Conservation (phyloP, 768 basidiomycete genomes). For the Collybiopsis luxurians region DNA sequence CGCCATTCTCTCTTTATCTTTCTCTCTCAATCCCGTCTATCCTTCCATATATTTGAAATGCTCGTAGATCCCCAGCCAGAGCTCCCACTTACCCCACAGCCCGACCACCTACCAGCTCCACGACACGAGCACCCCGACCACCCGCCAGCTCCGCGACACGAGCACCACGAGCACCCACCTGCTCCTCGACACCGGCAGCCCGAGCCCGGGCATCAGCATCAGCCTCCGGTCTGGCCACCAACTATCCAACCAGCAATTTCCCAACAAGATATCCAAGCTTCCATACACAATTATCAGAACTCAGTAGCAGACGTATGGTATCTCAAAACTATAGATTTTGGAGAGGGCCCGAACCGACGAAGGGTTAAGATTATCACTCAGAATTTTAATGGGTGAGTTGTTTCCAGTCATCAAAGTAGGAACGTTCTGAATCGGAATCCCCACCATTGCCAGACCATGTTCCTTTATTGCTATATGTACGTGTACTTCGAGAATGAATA, state of each 20-base stretch:
- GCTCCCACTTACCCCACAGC: too few relatives aligned
- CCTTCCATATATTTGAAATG: too few relatives aligned
- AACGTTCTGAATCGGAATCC: neutral
- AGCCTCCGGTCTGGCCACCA: too few relatives aligned
- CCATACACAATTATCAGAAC: slow-evolving; percentile 22
- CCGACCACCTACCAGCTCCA: too few relatives aligned
- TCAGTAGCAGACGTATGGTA: slow-evolving; percentile 70
- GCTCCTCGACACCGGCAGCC: too few relatives aligned
- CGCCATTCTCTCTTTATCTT: too few relatives aligned
- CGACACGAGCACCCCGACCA: too few relatives aligned
- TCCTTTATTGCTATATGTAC: slow-evolving; percentile 89
- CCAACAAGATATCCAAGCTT: slow-evolving; percentile 1
- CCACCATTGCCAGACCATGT: slow-evolving; percentile 73
- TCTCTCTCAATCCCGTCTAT: too few relatives aligned
- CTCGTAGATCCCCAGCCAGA: too few relatives aligned
- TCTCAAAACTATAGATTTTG: slow-evolving; percentile 66
- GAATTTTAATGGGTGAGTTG: slow-evolving; percentile 76
- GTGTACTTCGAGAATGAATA: slow-evolving; percentile 14
- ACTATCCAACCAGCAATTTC: neutral
- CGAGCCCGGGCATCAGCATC: too few relatives aligned
- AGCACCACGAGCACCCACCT: too few relatives aligned
- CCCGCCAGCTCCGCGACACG: too few relatives aligned
- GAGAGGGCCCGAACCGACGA: slow-evolving; percentile 23
- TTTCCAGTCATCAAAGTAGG: neutral
- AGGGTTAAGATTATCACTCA: slow-evolving; percentile 70